phyloP scores from a whole-genome alignment of 306 rosid species.

The Prosopis cineraria region DNA sequence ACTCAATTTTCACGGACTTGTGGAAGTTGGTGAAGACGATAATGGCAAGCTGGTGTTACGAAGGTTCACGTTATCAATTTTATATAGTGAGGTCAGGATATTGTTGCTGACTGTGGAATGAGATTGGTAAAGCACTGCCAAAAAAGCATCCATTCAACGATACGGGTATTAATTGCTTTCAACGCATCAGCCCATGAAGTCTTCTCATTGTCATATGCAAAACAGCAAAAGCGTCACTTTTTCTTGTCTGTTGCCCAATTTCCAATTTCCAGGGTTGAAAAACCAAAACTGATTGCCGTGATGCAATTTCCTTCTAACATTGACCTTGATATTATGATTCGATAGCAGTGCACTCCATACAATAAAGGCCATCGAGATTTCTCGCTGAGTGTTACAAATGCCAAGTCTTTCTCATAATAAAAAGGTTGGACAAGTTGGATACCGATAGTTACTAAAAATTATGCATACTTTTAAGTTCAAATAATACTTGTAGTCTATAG shows the following conservation, averaged over 20 bases:
- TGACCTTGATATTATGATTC: background rate
- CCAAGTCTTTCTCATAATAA: no score
- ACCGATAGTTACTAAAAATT: no score
- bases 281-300: background rate
- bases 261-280: background rate
- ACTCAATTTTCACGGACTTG: background rate
- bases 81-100: slow-evolving; percentile 7
- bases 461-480: no score
- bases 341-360: background rate
- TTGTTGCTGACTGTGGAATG: background rate
- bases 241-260: background rate
- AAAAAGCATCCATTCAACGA: slow-evolving; percentile 17
- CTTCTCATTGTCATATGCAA: background rate
- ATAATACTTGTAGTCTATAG: no score
- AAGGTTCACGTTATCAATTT: slow-evolving; percentile 34
- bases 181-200: background rate
- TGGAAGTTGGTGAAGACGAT: background rate
- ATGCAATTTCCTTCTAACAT: background rate
- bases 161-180: background rate
- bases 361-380: background rate
- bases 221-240: background rate
- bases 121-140: slow-evolving; percentile 15
- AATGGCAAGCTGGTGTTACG: slow-evolving; percentile 37
- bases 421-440: no score
- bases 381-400: background rate